Conservation (phyloP, 768 basidiomycete species). For the Gloeophyllum trabeum region DNA sequence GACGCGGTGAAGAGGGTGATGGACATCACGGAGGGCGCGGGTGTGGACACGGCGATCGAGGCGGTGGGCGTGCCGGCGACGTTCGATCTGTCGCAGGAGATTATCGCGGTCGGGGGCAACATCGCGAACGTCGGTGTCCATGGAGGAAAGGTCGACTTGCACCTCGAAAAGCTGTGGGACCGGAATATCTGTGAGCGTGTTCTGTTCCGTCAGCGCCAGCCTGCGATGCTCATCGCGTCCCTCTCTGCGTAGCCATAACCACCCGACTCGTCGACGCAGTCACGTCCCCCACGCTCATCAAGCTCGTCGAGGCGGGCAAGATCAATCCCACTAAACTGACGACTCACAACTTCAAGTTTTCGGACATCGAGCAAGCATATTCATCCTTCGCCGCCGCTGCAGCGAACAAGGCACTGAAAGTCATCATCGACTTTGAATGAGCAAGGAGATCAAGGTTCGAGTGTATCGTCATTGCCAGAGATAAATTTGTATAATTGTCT, state of each 20-base stretch:
- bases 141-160: conserved; percentile 11
- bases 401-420: conserved; percentile 12
- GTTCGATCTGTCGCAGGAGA: conserved; percentile 14
- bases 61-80: conserved; percentile 14
- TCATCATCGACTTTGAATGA: conserved; percentile 13
- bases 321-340: conserved; percentile 8
- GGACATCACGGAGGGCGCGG: conserved; percentile 12
- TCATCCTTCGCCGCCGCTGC: conserved; percentile 10
- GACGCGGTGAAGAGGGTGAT: conserved; percentile 10
- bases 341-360: conserved; percentile 12
- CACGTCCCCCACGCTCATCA: conserved; percentile 11
- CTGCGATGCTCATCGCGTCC: too few relatives aligned
- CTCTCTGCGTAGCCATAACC: conserved; percentile 10
- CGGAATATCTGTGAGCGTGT: conserved; percentile 11
- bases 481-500: too few relatives aligned
- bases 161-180: conserved; percentile 16
- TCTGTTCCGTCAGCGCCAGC: neutral
- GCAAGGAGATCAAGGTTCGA: too few relatives aligned
- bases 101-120: conserved; percentile 14
- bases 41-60: conserved; percentile 15
- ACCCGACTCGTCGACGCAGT: conserved; percentile 13
- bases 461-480: too few relatives aligned
- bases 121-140: conserved; percentile 16
- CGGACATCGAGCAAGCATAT: conserved; percentile 11
- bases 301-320: conserved; percentile 12